These are phyloP conservation scores for Castanea mollissima DNA, from an alignment of 306 rosid species.

Conservation along the genomic window DNA sequence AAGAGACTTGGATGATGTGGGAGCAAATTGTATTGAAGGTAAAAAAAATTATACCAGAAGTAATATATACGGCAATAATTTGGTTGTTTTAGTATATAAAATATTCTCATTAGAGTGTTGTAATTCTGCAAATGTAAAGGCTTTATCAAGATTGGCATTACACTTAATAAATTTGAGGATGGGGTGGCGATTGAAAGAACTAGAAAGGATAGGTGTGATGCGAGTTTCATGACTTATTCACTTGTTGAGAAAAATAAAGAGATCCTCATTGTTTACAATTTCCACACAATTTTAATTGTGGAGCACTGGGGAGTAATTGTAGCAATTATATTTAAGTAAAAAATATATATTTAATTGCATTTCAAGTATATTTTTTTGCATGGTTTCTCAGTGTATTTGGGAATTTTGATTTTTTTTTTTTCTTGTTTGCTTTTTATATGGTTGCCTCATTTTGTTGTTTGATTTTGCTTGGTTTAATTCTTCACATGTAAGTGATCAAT, in stretches of 20 bases:
- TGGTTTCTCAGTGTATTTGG: background rate
- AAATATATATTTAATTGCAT: background rate
- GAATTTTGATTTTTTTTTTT: background rate
- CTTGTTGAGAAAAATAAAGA: too few relatives aligned
- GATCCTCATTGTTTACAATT: too few relatives aligned
- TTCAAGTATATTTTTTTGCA: background rate
- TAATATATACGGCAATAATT: background rate
- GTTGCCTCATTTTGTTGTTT: background rate
- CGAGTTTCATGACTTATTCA: background rate
- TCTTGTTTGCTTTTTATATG: background rate
- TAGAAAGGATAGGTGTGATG: background rate
- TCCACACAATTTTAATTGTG: background rate
- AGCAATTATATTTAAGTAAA: background rate
- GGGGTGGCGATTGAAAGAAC: background rate
- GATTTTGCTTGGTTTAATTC: background rate
- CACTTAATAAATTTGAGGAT: background rate
- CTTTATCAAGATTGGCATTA: background rate
- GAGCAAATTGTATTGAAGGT: slow-evolving; percentile 78
- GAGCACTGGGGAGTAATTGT: background rate
- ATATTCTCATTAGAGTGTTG: background rate
- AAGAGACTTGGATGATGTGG: slow-evolving; percentile 95
- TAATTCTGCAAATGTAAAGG: background rate
- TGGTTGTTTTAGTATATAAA: background rate
- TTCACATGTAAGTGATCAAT: background rate
- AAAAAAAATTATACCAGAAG: slow-evolving; percentile 11